Evolutionary conservation across 2,329 filamentous ascomycete species (phyloP).

Genomic region (Coniochaeta prunicola): DNA sequence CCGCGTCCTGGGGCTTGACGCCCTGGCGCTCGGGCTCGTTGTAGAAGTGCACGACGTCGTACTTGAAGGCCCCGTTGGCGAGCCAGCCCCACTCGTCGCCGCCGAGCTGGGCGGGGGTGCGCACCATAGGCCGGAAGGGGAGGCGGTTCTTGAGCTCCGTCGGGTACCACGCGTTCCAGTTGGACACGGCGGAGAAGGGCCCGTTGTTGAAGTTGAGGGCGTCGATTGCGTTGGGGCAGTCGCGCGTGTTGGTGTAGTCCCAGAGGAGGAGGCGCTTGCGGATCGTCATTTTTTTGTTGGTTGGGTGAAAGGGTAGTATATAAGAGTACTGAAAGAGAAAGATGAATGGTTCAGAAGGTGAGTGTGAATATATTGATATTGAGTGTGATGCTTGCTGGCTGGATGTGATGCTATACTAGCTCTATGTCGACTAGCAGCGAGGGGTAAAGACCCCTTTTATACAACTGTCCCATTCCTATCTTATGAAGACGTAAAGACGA

Average conservation of each 20-base stretch:
- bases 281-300: slow-evolving; percentile 13
- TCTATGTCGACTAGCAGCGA: not conserved
- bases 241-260: slow-evolving; percentile 33
- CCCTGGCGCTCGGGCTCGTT: slow-evolving; percentile 36
- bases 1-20: slow-evolving; percentile 25
- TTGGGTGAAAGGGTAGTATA: slow-evolving; percentile 3
- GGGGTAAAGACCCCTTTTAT: not conserved
- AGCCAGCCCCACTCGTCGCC: slow-evolving; percentile 28
- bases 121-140: slow-evolving; percentile 34
- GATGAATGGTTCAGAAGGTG: not conserved
- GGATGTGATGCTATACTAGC: not conserved
- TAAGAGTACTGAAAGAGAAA: not conserved
- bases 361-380: not conserved
- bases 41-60: slow-evolving; percentile 31
- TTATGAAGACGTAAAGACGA: not conserved
- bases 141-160: slow-evolving; percentile 25
- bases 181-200: slow-evolving; percentile 27
- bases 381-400: not conserved
- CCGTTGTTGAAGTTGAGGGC: slow-evolving; percentile 23
- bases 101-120: slow-evolving; percentile 24
- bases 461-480: not conserved
- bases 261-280: slow-evolving; percentile 32
- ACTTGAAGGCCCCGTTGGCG: slow-evolving; percentile 17
- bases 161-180: slow-evolving; percentile 34
- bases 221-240: slow-evolving; percentile 24